phyloP scores from a whole-genome alignment of 148 eudicot species.

The Cornus kousa region DNA sequence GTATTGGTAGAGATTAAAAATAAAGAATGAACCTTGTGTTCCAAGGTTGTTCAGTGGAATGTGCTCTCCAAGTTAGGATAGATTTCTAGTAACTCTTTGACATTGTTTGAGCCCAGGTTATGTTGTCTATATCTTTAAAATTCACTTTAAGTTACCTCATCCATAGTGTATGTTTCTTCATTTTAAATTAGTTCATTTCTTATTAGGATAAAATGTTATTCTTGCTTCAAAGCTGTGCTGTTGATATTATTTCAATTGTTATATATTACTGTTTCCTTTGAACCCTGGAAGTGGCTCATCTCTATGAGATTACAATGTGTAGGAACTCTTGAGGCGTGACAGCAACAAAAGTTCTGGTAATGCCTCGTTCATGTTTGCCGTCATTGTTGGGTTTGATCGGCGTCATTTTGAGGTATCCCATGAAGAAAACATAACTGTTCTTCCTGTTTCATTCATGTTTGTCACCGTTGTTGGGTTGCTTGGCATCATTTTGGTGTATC shows the following conservation, averaged over 20 bases:
- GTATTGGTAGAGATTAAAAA: too few relatives aligned
- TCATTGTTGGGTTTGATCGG: slow-evolving; percentile 61
- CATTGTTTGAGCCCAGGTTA: too few relatives aligned
- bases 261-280: not conserved
- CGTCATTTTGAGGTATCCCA: slow-evolving; percentile 53
- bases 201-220: not conserved
- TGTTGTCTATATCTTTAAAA: not conserved
- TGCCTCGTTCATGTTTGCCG: slow-evolving; percentile 48
- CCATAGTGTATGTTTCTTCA: not conserved
- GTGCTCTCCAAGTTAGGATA: too few relatives aligned
- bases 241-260: not conserved
- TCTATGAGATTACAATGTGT: slow-evolving; percentile 9
- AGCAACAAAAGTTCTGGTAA: slow-evolving; percentile 57
- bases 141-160: not conserved
- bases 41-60: too few relatives aligned
- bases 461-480: slow-evolving; percentile 62
- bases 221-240: not conserved
- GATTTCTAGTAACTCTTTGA: too few relatives aligned
- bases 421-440: slow-evolving; percentile 28
- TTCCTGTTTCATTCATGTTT: slow-evolving; percentile 35
- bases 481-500: slow-evolving; percentile 58
- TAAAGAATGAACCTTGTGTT: too few relatives aligned
- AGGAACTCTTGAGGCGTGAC: slow-evolving; percentile 66
- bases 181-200: not conserved
- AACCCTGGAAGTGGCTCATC: not conserved